Percentiles rank a stretch among this genome's conserved stretches.
Conservation (phyloP, 768 basidiomycete genomes). For the Rickenella mellea region DNA sequence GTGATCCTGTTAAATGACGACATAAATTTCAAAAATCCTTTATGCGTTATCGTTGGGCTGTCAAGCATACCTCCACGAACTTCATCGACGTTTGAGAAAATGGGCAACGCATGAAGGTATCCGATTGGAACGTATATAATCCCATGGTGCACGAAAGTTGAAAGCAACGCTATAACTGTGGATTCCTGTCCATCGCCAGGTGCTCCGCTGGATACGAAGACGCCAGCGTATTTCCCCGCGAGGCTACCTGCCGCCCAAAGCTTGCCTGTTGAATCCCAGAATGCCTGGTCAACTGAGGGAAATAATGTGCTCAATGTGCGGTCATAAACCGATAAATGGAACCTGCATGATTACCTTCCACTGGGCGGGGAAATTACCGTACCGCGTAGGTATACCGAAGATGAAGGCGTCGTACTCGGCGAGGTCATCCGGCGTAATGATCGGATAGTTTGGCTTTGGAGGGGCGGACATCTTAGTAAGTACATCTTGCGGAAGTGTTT, state of each 20-base stretch:
- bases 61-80: constrained; percentile 56
- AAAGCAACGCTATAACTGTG: constrained; percentile 40
- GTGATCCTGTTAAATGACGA: too few species aligned
- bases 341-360: constrained; percentile 43
- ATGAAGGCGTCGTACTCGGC: constrained; percentile 60
- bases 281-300: constrained; percentile 32
- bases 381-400: constrained; percentile 74
- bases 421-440: constrained; percentile 49
- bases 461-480: constrained; percentile 63
- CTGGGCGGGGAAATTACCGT: constrained; percentile 72
- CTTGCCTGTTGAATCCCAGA: constrained; percentile 69
- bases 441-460: constrained; percentile 61
- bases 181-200: constrained; percentile 76
- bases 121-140: constrained; percentile 67
- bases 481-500: constrained; percentile 67
- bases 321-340: neutral
- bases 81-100: constrained; percentile 33
- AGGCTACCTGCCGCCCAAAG: constrained; percentile 55
- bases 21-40: too few species aligned
- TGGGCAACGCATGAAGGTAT: constrained; percentile 38
- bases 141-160: constrained; percentile 66
- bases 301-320: neutral
- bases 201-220: constrained; percentile 64
- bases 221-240: constrained; percentile 64
- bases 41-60: too few species aligned